These are phyloP conservation scores for Chaetomidium leptoderma DNA, from an alignment of 495 filamentous ascomycete species.

Conservation along the genomic window DNA sequence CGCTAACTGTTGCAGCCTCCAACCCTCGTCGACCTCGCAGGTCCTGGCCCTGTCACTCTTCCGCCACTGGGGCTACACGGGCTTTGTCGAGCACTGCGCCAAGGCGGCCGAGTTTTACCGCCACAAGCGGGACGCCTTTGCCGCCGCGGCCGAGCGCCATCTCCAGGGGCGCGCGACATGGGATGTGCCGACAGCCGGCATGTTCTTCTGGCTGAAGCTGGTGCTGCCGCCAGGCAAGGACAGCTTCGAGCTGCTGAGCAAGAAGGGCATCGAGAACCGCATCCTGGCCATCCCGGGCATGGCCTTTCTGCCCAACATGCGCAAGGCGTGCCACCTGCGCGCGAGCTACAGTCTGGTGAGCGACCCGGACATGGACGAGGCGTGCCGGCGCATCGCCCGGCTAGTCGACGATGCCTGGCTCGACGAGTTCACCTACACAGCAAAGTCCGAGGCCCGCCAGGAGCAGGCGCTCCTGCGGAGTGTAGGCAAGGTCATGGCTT, in stretches of 20 bases:
- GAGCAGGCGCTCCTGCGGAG: neutral
- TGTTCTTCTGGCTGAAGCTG: conserved; percentile 18
- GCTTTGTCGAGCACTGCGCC: conserved; percentile 11
- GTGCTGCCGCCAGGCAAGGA: conserved; percentile 12
- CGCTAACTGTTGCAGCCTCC: conserved; percentile 9
- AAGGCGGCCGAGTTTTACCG: conserved; percentile 5
- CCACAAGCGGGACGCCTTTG: conserved; percentile 12
- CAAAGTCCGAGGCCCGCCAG: neutral
- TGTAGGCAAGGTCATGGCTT: neutral
- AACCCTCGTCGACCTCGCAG: conserved; percentile 11
- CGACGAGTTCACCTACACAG: neutral
- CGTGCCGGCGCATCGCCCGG: conserved; percentile 11
- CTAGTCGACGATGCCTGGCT: conserved; percentile 9
- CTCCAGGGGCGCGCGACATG: conserved; percentile 11
- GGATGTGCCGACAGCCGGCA: conserved; percentile 13
- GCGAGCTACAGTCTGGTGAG: conserved; percentile 15
- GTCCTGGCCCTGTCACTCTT: conserved; percentile 4
- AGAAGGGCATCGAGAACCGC: conserved; percentile 6
- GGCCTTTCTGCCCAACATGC: conserved; percentile 13
- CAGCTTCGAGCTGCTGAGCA: conserved; percentile 16
- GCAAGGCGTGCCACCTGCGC: conserved; percentile 8
- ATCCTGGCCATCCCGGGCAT: conserved; percentile 15
- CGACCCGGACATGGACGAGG: conserved; percentile 11
- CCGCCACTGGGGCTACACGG: conserved; percentile 16
- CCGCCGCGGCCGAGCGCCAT: conserved; percentile 12